Conservation (phyloP, 1,139 yeast genomes). For the Pichiaceae sp. region DNA sequence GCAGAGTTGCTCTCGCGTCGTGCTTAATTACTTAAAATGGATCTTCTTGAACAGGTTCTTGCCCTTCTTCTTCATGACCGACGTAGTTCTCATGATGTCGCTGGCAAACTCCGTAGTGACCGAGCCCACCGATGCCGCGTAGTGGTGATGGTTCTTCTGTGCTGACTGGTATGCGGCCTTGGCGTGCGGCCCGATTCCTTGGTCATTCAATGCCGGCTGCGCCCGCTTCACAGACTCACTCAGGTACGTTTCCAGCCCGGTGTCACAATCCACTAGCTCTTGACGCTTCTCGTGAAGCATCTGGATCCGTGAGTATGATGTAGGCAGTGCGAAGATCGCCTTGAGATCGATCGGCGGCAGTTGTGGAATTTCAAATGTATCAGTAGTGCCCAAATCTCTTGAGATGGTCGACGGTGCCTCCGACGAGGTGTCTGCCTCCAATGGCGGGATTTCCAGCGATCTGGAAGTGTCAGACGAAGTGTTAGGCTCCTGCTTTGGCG, state of each 20-base stretch:
- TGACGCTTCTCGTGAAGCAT: slow-evolving; percentile 4
- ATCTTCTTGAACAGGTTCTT: slow-evolving; percentile 15
- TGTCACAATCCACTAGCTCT: slow-evolving; percentile 11
- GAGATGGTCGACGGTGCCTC: not conserved
- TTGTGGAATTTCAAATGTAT: slow-evolving; percentile 2
- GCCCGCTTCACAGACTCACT: slow-evolving; percentile 7
- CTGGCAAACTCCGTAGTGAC: slow-evolving; percentile 9
- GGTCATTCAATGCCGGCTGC: not conserved
- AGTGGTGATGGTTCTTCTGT: slow-evolving; percentile 1
- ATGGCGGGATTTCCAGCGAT: not conserved
- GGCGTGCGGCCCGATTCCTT: slow-evolving; percentile 4
- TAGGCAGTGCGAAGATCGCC: slow-evolving; percentile 10
- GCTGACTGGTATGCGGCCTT: slow-evolving; percentile 2
- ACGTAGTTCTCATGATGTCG: slow-evolving; percentile 14
- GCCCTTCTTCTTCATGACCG: slow-evolving; percentile 15
- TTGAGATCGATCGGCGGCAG: slow-evolving; percentile 9
- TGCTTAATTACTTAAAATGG: slow-evolving; percentile 7
- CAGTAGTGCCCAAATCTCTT: not conserved
- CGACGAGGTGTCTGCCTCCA: not conserved
- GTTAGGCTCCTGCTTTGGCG: not conserved
- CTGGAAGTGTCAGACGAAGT: not conserved
- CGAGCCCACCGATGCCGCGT: slow-evolving; percentile 1
- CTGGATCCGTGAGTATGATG: slow-evolving; percentile 1
- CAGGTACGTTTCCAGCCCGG: slow-evolving; percentile 13
- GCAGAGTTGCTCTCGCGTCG: slow-evolving; percentile 14